These are phyloP conservation scores for Phialophora verrucosa DNA, from an alignment of 2,329 filamentous ascomycete genomes.

Conservation along the genomic window DNA sequence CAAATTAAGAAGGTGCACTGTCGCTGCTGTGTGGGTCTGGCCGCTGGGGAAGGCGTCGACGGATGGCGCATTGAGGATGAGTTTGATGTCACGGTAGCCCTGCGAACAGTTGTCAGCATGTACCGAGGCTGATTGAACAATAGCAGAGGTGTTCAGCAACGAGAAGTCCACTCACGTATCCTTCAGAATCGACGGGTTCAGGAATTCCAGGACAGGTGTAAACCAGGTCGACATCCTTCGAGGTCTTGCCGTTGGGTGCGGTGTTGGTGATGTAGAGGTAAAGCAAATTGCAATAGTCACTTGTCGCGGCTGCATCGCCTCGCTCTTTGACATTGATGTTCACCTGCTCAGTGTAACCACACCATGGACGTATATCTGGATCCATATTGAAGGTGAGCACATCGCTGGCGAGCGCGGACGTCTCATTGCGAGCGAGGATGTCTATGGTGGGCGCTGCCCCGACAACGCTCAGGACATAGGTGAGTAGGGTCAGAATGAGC, in stretches of 20 bases:
- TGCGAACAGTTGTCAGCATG: background rate
- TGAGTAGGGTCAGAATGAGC: background rate
- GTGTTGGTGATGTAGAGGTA: slow-evolving; percentile 12
- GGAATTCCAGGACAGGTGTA: background rate
- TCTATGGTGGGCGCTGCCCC: background rate
- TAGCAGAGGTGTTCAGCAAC: background rate
- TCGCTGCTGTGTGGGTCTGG: background rate
- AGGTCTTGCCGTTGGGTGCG: slow-evolving; percentile 1
- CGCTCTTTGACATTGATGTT: slow-evolving; percentile 16
- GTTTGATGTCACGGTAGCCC: background rate
- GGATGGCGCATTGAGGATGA: background rate
- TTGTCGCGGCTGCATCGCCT: background rate
- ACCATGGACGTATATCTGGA: background rate
- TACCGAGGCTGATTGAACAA: background rate
- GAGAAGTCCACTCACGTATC: background rate
- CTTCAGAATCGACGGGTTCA: background rate
- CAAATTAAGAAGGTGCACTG: background rate
- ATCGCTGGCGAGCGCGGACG: background rate
- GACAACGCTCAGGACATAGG: background rate
- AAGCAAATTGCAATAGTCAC: slow-evolving; percentile 5
- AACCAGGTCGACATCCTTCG: slow-evolving; percentile 14
- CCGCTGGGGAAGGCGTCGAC: background rate
- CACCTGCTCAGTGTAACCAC: slow-evolving; percentile 9
- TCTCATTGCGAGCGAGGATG: background rate
- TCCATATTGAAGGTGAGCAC: background rate